phyloP scores from a whole-genome alignment of 345 rosid genomes.

The Citrus medica region DNA sequence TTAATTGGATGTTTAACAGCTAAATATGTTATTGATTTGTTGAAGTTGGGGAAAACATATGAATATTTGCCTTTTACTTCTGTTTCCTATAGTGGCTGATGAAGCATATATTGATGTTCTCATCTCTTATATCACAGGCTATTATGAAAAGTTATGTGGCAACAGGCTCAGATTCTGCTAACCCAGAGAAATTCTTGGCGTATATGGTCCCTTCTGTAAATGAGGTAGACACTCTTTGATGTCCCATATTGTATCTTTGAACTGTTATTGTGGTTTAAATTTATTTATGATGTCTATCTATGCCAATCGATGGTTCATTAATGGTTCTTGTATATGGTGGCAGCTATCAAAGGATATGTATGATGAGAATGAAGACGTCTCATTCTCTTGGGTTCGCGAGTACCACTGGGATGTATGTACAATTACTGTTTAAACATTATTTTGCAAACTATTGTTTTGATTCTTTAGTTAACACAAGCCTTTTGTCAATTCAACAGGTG shows the following conservation, averaged over 20 bases:
- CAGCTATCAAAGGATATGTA: constrained; percentile 78
- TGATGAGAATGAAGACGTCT: constrained; percentile 75
- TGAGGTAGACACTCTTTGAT: constrained; percentile 53
- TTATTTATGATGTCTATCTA: not conserved
- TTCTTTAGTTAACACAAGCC: constrained; percentile 8
- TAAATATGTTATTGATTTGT: not conserved
- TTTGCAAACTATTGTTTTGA: not conserved
- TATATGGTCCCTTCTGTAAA: constrained; percentile 81
- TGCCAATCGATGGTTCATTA: not conserved
- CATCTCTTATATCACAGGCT: constrained; percentile 50
- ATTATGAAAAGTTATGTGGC: constrained; percentile 85
- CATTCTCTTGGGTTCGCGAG: constrained; percentile 88
- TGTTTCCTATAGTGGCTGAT: not conserved
- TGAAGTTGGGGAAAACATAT: not conserved
- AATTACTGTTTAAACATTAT: not conserved
- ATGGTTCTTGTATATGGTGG: constrained; percentile 19
- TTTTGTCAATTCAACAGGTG: constrained; percentile 42
- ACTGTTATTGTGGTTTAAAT: not conserved
- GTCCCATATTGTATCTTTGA: not conserved
- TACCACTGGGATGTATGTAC: constrained; percentile 93
- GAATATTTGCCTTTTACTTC: not conserved
- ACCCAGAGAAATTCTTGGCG: constrained; percentile 82
- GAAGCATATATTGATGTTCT: constrained; percentile 1
- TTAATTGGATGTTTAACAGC: not conserved
- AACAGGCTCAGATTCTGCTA: constrained; percentile 59